A percentile compares a stretch with the other conserved stretches of the same genome.
Evolutionary conservation across 345 rosid species (phyloP).

Genomic region (Sisymbrium irio): DNA sequence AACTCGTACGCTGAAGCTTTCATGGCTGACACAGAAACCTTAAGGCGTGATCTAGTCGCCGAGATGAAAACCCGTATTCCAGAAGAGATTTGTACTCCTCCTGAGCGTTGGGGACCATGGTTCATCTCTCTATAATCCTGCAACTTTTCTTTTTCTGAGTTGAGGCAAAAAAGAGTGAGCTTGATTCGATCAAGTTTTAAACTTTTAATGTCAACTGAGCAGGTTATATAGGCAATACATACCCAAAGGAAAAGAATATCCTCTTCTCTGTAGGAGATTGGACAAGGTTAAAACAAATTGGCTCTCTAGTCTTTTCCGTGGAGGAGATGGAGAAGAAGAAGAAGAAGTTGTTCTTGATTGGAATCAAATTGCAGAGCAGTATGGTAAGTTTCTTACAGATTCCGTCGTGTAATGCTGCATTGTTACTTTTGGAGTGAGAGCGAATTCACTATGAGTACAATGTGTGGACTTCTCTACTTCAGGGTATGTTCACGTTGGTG

Average conservation of each 20-base stretch:
- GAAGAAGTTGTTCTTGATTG: conserved; percentile 89
- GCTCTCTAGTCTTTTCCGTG: conserved; percentile 37
- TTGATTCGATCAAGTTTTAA: not conserved
- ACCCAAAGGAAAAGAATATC: conserved; percentile 83
- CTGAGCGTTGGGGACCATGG: conserved; percentile 93
- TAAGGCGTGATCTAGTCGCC: conserved; percentile 46
- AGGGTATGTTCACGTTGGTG: conserved; percentile 88
- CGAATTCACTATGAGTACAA: not conserved
- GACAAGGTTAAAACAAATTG: conserved; percentile 35
- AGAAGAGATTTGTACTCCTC: conserved; percentile 55
- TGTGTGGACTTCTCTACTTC: not conserved
- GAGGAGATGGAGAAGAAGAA: conserved; percentile 29
- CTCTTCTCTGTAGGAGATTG: conserved; percentile 66
- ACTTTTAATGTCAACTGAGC: conserved; percentile 13
- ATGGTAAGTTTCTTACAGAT: conserved; percentile 44
- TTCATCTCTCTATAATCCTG: conserved; percentile 18
- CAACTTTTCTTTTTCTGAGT: not conserved
- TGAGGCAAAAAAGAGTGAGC: conserved; percentile 3
- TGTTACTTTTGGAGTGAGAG: not conserved
- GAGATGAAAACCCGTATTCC: conserved; percentile 74
- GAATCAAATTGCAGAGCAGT: conserved; percentile 76
- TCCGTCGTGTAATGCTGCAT: not conserved
- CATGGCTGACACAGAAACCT: conserved; percentile 66
- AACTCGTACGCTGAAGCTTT: conserved; percentile 74
- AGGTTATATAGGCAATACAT: conserved; percentile 75